Evolutionary conservation across 116 monocot species (phyloP), one percentile per base, ranked within the genome.

Genomic region (Dioscorea cayenensis): DNA sequence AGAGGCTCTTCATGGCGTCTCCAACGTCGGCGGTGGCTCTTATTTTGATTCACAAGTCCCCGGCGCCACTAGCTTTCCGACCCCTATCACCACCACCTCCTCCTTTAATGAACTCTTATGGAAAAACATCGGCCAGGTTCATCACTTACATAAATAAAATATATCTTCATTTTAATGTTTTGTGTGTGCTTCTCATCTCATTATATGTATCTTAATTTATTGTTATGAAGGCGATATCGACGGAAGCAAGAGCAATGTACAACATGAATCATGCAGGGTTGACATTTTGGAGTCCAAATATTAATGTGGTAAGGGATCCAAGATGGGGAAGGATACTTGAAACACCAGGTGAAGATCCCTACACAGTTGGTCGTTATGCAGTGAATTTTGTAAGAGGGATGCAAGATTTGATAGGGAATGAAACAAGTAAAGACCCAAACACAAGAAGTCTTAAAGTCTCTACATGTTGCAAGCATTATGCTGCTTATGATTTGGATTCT

Each of bases 381-480:
- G 58, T 71, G 23, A 77, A 77, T 37, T 84, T 70, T 36, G 79
- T 84, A 0, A 28, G 76, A 17, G 79, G 84, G 19, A 32, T 84
- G 58, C 79, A 84, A 36, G 79, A 76, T 61, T 51, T 73, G 0
- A 36, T 1, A 82, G 29, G 81, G 81, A 38, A 32, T 2, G 69
- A 69, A 17, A 25, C 16, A 18, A 14, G 16, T 11, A 37, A 32
- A 14, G 79, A 79, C 29, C 29, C 28, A 12, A 72, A 70, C 66
- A 49, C 71, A 18, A 65, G 77, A 28, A 78, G 74, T 3, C 67
- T 82, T 10, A 84, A 84, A 67, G 77, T 80, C 28, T 66, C 78
- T 5, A 72, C 85, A 10, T 89, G 89, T 36, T 90, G 86, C 75
- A 90, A 90, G 75, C 89, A 90, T 49, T 90, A 78, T 43, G 64